Evolutionary conservation across 352 stramenopile genomes (phyloP), one percentile per base, ranked within the genome.

Genomic region (Pythium aristosporum): DNA sequence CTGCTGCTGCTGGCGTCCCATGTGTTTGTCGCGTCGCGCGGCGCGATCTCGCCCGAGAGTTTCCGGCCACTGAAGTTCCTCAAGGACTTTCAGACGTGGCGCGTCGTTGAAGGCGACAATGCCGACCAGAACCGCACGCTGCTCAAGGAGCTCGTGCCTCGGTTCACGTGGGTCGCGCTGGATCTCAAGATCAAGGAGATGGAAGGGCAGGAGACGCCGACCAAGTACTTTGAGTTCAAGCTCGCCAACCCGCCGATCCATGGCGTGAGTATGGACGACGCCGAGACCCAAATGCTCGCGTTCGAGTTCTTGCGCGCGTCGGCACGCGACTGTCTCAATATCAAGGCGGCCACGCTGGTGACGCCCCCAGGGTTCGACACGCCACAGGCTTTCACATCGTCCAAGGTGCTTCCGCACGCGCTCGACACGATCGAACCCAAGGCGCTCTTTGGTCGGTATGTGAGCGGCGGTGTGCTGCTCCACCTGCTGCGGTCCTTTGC

Each of bases 181-280:
- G 82, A 90, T 61, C 76, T 92, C 57, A 90, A 92, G 68, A 75
- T 87, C 56, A 90, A 92, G 66, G 80, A 92, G 59, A 88, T 92
- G 80, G 68, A 82, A 54, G 82, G 82, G 51, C 75, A 71, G 49
- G 79, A 92, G 54, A 85, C 79, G 15, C 68, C 80, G 16, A 71
- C 68, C 23, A 78, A 75, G 52, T 92, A 90, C 68, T 87, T 92
- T n/a, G 82, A 90, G 59, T 69, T 82, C 48, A 77, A 85, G 50
- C 67, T 92, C 56, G 62, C 67, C 23, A 76, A 68, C 41, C 73
- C 74, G 20, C 68, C 76, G 5, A 66, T 64, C 48, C 63, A 75
- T 30, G 58, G 63, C 47, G 51, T 69, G 36, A 57, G 49, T n/a
- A 30, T 60, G n/a, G 53, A 55, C 7, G 81, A 82, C 13, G 73